Conservation (phyloP, 1,284 basidiomycete species). For the Chalciporus sp. region DNA sequence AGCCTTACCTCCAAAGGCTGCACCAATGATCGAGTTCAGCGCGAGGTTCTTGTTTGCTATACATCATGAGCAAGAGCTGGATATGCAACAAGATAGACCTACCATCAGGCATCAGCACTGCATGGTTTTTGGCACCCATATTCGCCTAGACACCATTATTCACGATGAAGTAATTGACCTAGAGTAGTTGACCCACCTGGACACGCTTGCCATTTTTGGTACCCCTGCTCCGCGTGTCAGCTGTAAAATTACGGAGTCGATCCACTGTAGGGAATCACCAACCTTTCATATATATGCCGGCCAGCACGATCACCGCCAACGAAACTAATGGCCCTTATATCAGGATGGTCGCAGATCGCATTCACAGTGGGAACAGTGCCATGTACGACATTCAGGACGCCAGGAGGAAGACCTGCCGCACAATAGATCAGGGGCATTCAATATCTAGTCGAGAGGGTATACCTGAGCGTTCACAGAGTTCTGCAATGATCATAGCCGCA, state of each 20-base stretch:
- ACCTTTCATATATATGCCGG: conserved; percentile 91
- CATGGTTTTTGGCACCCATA: conserved; percentile 97
- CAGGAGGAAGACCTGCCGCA: conserved; percentile 65
- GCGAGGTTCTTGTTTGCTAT: conserved; percentile 93
- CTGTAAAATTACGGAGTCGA: background rate
- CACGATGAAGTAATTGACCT: conserved; percentile 8
- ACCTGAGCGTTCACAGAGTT: conserved; percentile 87
- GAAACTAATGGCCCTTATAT: conserved; percentile 94
- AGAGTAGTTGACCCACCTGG: conserved; percentile 48
- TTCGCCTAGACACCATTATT: conserved; percentile 60
- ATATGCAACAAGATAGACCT: conserved; percentile 14
- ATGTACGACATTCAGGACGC: conserved; percentile 89
- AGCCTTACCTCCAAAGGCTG: conserved; percentile 86
- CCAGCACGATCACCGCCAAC: conserved; percentile 97
- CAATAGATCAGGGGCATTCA: conserved; percentile 16
- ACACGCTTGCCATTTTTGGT: conserved; percentile 91
- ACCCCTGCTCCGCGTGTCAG: conserved; percentile 50
- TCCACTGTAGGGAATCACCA: conserved; percentile 17
- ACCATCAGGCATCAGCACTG: conserved; percentile 95
- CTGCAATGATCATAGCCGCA: conserved; percentile 96
- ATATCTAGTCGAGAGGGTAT: conserved; percentile 1
- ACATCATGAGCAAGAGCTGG: conserved; percentile 5
- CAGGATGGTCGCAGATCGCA: conserved; percentile 89
- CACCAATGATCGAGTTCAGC: conserved; percentile 91
- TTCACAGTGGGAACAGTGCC: conserved; percentile 91